Evolutionary conservation across 352 stramenopile species (phyloP), one percentile per base, ranked within the genome.

Genomic region (Saprolegnia parasitica): DNA sequence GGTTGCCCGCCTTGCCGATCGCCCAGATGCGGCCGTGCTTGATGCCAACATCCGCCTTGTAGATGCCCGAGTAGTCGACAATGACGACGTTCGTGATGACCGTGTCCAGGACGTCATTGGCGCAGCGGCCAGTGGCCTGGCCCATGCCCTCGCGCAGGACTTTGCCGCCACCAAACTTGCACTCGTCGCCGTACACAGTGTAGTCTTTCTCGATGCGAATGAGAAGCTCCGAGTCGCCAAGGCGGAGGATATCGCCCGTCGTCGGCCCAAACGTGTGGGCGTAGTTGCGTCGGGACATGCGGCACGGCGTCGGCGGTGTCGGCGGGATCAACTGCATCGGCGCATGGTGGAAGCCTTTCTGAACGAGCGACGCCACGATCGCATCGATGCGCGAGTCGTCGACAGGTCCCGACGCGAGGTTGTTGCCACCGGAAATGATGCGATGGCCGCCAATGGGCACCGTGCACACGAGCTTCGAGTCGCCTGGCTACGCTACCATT

Each of bases 11-110:
- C 74, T 99, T 99, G 42, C 96, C 96, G 75, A 99, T 98, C 20
- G 86, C 93, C 13, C 88, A 82, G 77, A 99, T 98, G 21, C 86
- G 64, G 29, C 92, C 93, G 37, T 96, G 81, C 75, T 98, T 98
- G 63, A 98, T 91, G 8, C 96, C 96, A 65, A 98, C 83, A 71
- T 99, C 96, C 10, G 94, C 94, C 77, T 99, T 98, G 80, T 98
- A 92, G 63, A 98, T 96, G 35, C 95, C 96, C 6, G 91, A 91
- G 71, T 91, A 96, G 81, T 98, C 95, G 29, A 99, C 72, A 76
- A 99, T 95, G 8, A 98, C 78, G 1, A 95, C 96, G 75, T 99
- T 99, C 55, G 95, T 98, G 79, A 99, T 98, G 68, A 99, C 96
- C 23, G 82, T 91, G 76, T 99, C 96, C 50, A 98, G 78, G 11